Base-by-base conservation (phyloP, 2,329 filamentous ascomycete species). In the Xylaria digitata region DNA sequence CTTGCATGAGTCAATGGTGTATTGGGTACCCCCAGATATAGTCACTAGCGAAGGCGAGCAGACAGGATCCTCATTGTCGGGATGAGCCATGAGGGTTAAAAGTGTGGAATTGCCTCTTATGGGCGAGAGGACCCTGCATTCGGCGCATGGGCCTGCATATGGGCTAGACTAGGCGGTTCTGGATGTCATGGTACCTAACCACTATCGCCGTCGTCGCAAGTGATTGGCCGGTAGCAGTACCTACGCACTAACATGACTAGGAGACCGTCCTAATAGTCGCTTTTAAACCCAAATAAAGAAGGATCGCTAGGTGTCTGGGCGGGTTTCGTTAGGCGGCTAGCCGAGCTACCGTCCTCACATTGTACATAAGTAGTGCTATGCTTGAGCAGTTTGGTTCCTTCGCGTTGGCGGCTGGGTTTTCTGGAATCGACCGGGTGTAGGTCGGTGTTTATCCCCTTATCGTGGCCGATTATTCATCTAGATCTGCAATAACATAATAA, bases 101-200 rank as follows among this genome's bases (percentile, higher is more conserved):
- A 61, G 45, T 58, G 42, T 48, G 40, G 48, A 43, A 58, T 62
- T 54, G 32, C 54, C 34, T 55, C 50, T 63, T 42, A 46, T 23
- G 52, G 56, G 52, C 21, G 23, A 40, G 61, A 63, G 55, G 66
- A 60, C 66, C 66, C 66, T 68, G 63, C 66, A 66, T 68, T 62
- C 46, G 58, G 37, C 42, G 61, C 62, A 50, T 65, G 13, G 37
- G 65, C 30, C 26, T 61, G 56, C 61, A 58, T 48, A 45, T 50
- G 43, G 53, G 63, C 63, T 56, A 49, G 55, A 49, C 56, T 57
- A 37, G 37, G 26, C 52, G 42, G 43, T 37, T 37, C 26, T 37
- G 34, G 48, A 56, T 65, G n/a, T 57, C 57, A 52, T 65, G 45
- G 50, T 52, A 37, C 45, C 42, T 50, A 61, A 42, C 21, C 30